A percentile compares a stretch with the other conserved stretches of the same genome.
These are phyloP conservation scores for Hypoxylon intermedium DNA, from an alignment of 495 filamentous ascomycete genomes.

Conservation along the genomic window DNA sequence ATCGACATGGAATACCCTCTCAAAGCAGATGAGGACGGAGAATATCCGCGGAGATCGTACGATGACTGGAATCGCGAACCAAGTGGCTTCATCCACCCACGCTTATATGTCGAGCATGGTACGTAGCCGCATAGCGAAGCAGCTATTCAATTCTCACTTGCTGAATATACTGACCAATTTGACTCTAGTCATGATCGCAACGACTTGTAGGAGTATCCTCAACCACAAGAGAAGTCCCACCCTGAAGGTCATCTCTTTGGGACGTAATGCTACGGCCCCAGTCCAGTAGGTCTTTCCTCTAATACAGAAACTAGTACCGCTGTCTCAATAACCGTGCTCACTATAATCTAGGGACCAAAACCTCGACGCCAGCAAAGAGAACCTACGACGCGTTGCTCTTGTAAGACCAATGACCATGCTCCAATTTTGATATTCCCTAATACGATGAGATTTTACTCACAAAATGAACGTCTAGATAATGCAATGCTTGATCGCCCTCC, in stretches of 20 bases:
- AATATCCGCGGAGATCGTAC: not conserved
- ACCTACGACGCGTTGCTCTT: not conserved
- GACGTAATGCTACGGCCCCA: not conserved
- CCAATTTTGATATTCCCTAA: not conserved
- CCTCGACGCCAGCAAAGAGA: not conserved
- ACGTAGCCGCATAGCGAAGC: not conserved
- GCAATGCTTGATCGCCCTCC: not conserved
- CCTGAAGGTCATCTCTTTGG: not conserved
- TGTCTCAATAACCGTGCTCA: not conserved
- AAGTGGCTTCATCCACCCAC: not conserved
- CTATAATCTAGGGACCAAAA: not conserved
- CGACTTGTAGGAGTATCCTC: not conserved
- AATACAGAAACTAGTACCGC: not conserved
- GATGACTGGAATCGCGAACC: not conserved
- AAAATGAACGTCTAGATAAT: not conserved
- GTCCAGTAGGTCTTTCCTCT: not conserved
- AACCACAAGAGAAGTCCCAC: not conserved
- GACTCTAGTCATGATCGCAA: not conserved
- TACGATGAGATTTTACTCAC: not conserved
- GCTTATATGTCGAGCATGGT: not conserved
- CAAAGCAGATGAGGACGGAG: not conserved
- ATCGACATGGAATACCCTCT: not conserved
- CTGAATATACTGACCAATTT: not conserved
- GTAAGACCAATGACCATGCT: not conserved
- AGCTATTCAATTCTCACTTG: not conserved